A percentile compares a stretch with the other conserved stretches of the same genome.
Evolutionary conservation across 768 basidiomycete genomes (phyloP).

Genomic region (Lentinula lateritia): DNA sequence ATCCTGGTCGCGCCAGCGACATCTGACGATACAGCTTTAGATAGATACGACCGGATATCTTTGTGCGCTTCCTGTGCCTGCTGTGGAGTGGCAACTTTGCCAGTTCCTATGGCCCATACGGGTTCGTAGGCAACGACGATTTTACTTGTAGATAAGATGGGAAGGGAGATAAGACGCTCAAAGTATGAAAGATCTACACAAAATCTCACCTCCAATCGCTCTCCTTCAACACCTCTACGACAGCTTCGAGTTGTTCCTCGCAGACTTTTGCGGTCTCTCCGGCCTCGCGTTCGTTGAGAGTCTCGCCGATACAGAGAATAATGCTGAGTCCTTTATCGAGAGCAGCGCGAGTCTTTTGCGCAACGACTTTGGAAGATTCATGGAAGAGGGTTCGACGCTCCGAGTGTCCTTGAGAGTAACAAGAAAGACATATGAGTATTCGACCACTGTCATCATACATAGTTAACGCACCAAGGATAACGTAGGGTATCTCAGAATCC

Average conservation of each 20-base stretch:
- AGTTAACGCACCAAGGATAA: slow-evolving; percentile 69
- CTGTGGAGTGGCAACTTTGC: slow-evolving; percentile 86
- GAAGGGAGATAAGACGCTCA: not conserved
- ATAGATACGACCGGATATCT: slow-evolving; percentile 73
- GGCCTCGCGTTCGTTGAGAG: slow-evolving; percentile 79
- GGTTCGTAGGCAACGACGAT: slow-evolving; percentile 96
- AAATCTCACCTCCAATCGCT: slow-evolving; percentile 73
- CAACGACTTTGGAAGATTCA: slow-evolving; percentile 80
- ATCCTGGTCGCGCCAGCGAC: slow-evolving; percentile 77
- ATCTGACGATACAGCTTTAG: slow-evolving; percentile 52
- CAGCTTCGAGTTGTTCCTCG: slow-evolving; percentile 75
- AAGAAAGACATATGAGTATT: not conserved
- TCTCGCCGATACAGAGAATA: slow-evolving; percentile 96
- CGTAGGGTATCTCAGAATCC: slow-evolving; percentile 84
- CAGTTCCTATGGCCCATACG: slow-evolving; percentile 98
- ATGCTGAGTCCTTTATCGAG: slow-evolving; percentile 72
- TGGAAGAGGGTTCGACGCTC: slow-evolving; percentile 92
- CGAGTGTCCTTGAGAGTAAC: slow-evolving; percentile 66
- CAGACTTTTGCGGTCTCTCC: slow-evolving; percentile 76
- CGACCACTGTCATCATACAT: not conserved
- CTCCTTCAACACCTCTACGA: slow-evolving; percentile 53
- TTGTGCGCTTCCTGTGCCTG: slow-evolving; percentile 93
- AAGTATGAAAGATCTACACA: not conserved
- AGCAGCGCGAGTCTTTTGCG: slow-evolving; percentile 81
- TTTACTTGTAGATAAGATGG: slow-evolving; percentile 40